Conservation (phyloP, 495 filamentous ascomycete species). For the Hypoxylon perforatum region DNA sequence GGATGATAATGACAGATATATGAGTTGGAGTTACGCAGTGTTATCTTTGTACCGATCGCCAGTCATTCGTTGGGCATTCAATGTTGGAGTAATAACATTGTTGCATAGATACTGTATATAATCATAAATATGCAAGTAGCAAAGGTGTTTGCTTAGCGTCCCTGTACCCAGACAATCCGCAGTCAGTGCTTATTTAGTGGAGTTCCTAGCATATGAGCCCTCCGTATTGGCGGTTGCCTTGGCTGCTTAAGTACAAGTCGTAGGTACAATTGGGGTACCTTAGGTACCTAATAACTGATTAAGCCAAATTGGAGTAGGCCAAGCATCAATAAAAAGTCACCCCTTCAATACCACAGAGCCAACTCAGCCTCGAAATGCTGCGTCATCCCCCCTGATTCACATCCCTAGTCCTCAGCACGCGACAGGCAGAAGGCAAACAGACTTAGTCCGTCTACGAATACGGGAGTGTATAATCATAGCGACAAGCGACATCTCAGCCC, state of each 20-base stretch:
- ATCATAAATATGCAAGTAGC: conserved; percentile 5
- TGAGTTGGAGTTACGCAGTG: background rate
- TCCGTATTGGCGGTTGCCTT: too few species aligned
- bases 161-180: conserved; percentile 12
- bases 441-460: conserved; percentile 2
- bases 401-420: conserved; percentile 3
- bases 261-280: too few species aligned
- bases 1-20: conserved; percentile 7
- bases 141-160: conserved; percentile 13
- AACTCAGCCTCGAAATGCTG: conserved; percentile 37
- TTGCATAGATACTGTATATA: background rate
- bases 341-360: conserved; percentile 3
- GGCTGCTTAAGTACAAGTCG: too few species aligned
- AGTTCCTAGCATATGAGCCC: too few species aligned
- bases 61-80: too few species aligned
- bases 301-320: too few species aligned
- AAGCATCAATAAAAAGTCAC: conserved; percentile 8
- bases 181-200: conserved; percentile 35
- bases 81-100: too few species aligned
- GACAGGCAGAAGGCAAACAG: background rate
- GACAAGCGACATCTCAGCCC: conserved; percentile 10
- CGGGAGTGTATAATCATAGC: conserved; percentile 8
- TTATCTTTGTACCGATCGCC: background rate
- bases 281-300: too few species aligned
- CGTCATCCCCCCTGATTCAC: conserved; percentile 18